Evolutionary conservation across 805 yeast genomes (phyloP), one percentile per base, ranked within the genome.

Genomic region (Candida dendrica): DNA sequence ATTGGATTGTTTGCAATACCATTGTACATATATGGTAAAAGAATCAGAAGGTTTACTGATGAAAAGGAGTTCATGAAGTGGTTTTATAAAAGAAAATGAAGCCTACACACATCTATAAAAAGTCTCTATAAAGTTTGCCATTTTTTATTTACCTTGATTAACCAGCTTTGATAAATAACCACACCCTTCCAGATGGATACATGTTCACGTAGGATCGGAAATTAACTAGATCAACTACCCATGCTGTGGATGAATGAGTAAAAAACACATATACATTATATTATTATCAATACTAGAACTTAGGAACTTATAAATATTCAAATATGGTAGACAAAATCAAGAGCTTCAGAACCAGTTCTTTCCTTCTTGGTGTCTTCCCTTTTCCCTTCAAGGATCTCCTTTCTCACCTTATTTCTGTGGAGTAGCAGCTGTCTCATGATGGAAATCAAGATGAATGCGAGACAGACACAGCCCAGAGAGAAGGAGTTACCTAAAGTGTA

Each of bases 1-100:
- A 51, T 78, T 7, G 71, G 81, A 38, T 44, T 74, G 38, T 56
- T 64, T 33, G 81, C 72, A 0, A 62, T 79, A 24, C 77, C 78
- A 0, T 47, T 78, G 20, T 79, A 75, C 50, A 60, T 72, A 31
- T 77, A 71, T 50, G 84, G 84, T 22, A 78, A 79, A 50, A 52
- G 56, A 31, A 33, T 64, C 9, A 59, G 84, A 42, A 60, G 62
- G 24, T 77, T 77, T 78, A 71, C 78, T 6, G 81, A 77, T 50
- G 56, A 59, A 18, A 63, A 60, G 42, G 69, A 73, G 47, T 47
- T 71, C 32, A 60, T 77, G 58, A 61, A 55, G 47, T 46, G 48
- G 18, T 59, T 74, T 31, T 68, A 67, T 36, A 35, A 13, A 8
- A 27, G 13, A 8, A 27, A 22, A n/a, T n/a, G n/a, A n/a, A n/a